Percentiles rank a stretch among this genome's conserved stretches.
Conservation (phyloP, 2,329 filamentous ascomycete genomes). For the Claviceps africana region DNA sequence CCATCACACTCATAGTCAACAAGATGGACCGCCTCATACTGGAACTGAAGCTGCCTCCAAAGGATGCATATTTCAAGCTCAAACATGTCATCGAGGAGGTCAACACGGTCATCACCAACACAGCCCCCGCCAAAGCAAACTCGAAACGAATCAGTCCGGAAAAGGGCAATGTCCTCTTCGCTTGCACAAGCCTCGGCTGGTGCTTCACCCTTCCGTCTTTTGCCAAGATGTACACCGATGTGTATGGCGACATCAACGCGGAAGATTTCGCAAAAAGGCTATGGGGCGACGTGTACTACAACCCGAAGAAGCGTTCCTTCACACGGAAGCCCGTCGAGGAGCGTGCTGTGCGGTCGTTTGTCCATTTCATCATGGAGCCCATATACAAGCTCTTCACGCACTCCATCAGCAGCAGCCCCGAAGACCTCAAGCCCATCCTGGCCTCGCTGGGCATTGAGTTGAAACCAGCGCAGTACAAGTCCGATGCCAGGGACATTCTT, state of each 20-base stretch:
- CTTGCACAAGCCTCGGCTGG: constrained; percentile 88
- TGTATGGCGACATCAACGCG: constrained; percentile 66
- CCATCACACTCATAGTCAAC: constrained; percentile 83
- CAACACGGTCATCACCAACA: constrained; percentile 86
- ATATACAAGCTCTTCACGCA: constrained; percentile 97
- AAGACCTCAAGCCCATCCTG: constrained; percentile 68
- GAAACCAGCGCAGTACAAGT: constrained; percentile 85
- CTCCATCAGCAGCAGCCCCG: constrained; percentile 79
- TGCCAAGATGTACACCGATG: constrained; percentile 89
- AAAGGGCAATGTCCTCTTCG: constrained; percentile 95
- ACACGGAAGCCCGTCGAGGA: constrained; percentile 77
- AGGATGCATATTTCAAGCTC: constrained; percentile 95
- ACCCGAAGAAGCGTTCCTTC: constrained; percentile 79
- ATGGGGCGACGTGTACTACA: constrained; percentile 97
- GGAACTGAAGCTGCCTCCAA: constrained; percentile 84
- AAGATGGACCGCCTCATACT: constrained; percentile 94
- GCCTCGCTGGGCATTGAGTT: constrained; percentile 66
- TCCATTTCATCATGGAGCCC: constrained; percentile 88
- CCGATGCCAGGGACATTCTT: constrained; percentile 77
- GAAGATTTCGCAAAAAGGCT: constrained; percentile 72
- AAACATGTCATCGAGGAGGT: constrained; percentile 98
- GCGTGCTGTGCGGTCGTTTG: constrained; percentile 69
- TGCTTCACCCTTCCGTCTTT: constrained; percentile 92
- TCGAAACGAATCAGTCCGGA: constrained; percentile 77
- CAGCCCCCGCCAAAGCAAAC: constrained; percentile 67